Evolutionary conservation across 1,284 basidiomycete genomes (phyloP).

Genomic region (Apiotrichum mycotoxinovorans): DNA sequence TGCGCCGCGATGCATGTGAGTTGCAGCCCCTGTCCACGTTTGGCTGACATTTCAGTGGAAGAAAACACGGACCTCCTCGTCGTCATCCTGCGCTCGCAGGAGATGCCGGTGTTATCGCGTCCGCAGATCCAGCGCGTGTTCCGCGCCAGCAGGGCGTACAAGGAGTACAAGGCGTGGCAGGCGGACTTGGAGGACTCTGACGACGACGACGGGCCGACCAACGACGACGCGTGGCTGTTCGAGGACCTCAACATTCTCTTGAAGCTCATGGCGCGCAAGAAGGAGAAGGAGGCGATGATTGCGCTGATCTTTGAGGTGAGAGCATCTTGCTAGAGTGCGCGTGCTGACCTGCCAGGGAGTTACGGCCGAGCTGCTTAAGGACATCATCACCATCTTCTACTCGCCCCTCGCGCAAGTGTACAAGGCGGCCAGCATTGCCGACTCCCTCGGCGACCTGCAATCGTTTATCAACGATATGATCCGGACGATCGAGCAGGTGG

Average conservation of each 20-base stretch:
- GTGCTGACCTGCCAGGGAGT: conserved; percentile 61
- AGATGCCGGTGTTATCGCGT: conserved; percentile 68
- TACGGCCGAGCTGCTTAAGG: conserved; percentile 91
- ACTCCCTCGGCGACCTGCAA: conserved; percentile 87
- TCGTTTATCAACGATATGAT: conserved; percentile 95
- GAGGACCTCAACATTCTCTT: conserved; percentile 81
- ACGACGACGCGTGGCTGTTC: conserved; percentile 91
- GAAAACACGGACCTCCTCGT: conserved; percentile 78
- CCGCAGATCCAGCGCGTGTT: conserved; percentile 74
- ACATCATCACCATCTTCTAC: conserved; percentile 99
- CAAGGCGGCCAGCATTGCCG: conserved; percentile 93
- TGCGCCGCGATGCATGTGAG: conserved; percentile 72
- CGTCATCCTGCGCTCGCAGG: conserved; percentile 74
- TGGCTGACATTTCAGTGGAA: conserved; percentile 50
- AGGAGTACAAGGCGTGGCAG: conserved; percentile 63
- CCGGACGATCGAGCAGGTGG: conserved; percentile 84
- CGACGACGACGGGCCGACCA: conserved; percentile 83
- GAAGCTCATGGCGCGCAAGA: conserved; percentile 70
- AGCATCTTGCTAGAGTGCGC: conserved; percentile 6
- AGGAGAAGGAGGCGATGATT: conserved; percentile 89
- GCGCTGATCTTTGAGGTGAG: conserved; percentile 88
- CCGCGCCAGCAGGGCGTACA: conserved; percentile 70
- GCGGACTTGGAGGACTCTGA: conserved; percentile 73
- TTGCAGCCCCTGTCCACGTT: conserved; percentile 8
- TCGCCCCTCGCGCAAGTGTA: conserved; percentile 97